Conservation (phyloP, 2,329 filamentous ascomycete species). For the Cladophialophora carrionii region DNA sequence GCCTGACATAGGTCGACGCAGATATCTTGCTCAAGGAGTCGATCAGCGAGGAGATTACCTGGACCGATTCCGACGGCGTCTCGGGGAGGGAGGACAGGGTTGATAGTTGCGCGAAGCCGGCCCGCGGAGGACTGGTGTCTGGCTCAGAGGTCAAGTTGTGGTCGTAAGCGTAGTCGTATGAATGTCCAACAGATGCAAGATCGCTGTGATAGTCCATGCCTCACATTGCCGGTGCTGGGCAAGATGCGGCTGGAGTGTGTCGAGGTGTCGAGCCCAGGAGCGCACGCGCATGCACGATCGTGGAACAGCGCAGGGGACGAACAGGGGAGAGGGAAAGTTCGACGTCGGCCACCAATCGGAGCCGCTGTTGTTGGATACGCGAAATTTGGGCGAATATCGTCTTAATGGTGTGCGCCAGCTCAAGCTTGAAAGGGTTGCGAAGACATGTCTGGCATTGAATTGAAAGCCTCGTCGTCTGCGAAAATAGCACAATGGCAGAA, state of each 20-base stretch:
- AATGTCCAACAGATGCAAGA: constrained; percentile 19
- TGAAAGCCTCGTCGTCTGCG: not conserved
- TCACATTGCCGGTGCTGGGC: constrained; percentile 20
- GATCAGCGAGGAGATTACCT: constrained; percentile 63
- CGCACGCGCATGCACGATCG: constrained; percentile 22
- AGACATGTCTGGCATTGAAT: constrained; percentile 6
- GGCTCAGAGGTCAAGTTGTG: not conserved
- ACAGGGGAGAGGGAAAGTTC: constrained; percentile 17
- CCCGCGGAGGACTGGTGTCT: constrained; percentile 5
- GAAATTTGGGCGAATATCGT: constrained; percentile 21
- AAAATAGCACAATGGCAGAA: not conserved
- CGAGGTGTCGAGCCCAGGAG: constrained; percentile 11
- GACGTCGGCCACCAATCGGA: constrained; percentile 22
- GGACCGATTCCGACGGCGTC: constrained; percentile 23
- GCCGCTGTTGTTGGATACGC: constrained; percentile 5
- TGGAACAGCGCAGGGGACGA: constrained; percentile 4
- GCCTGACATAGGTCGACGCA: constrained; percentile 52
- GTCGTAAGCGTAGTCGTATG: constrained; percentile 15
- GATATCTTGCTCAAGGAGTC: constrained; percentile 64
- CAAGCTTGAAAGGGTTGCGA: not conserved
- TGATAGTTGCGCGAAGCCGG: constrained; percentile 12
- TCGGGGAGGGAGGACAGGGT: constrained; percentile 14
- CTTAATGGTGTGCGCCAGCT: not conserved
- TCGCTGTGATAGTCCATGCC: constrained; percentile 30
- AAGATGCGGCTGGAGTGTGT: constrained; percentile 5